Conservation (phyloP, 345 rosid genomes). For the Rubroshorea leprosula region DNA sequence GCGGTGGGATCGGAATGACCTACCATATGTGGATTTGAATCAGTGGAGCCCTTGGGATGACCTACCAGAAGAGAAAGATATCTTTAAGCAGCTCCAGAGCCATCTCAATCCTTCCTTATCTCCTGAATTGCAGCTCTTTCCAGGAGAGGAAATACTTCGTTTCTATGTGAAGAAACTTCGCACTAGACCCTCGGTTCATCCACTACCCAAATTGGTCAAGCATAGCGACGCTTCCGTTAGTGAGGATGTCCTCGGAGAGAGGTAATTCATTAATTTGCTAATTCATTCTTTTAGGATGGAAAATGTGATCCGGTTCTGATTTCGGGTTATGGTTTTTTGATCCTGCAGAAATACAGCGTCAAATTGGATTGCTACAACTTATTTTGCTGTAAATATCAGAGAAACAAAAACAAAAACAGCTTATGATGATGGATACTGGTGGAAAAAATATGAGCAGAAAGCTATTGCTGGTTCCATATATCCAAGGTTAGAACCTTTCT, state of each 20-base stretch:
- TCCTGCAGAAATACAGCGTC: conserved; percentile 44
- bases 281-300: neutral
- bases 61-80: conserved; percentile 51
- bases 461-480: conserved; percentile 64
- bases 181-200: too few species aligned
- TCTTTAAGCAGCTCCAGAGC: conserved; percentile 41
- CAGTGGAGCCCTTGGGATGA: conserved; percentile 38
- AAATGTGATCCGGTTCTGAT: conserved; percentile 7
- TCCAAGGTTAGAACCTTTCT: conserved; percentile 61
- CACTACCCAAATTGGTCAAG: too few species aligned
- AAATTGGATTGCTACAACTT: conserved; percentile 29
- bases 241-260: conserved; percentile 36
- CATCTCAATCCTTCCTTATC: conserved; percentile 51
- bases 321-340: conserved; percentile 9
- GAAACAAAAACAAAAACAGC: too few species aligned
- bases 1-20: too few species aligned
- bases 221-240: conserved; percentile 19
- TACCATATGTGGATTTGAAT: too few species aligned
- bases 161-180: conserved; percentile 62
- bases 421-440: conserved; percentile 60
- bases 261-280: conserved; percentile 29
- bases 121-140: conserved; percentile 27
- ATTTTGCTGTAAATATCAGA: too few species aligned
- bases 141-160: conserved; percentile 46
- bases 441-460: conserved; percentile 97